Evolutionary conservation across 2,329 filamentous ascomycete genomes (phyloP), one percentile per base, ranked within the genome.

Genomic region (Dryadomyces quercivorus): DNA sequence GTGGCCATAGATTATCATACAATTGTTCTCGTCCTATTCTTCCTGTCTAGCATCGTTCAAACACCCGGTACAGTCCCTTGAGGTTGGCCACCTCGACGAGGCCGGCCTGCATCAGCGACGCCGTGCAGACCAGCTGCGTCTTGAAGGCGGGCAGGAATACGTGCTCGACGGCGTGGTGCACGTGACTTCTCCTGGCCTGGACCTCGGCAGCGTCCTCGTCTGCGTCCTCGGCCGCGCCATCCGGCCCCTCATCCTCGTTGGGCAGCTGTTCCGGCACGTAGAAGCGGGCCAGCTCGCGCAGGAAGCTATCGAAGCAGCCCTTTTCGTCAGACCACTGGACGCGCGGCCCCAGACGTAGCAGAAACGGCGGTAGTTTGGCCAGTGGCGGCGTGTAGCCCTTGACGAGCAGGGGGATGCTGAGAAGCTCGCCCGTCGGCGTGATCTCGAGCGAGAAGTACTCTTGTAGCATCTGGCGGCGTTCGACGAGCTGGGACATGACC

Each of bases 381-480:
- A 97, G 71, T 6, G 84, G 82, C 0, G 93, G 94, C 8, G 81
- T 86, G 65, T 98, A 98, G 1, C 89, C 90, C 68, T 91, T 95
- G 48, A 95, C 69, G 40, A 98, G 74, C 9, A 98, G 74, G 0
- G 93, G 94, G 16, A 98, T 84, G 34, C 82, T 82, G 49, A 85
- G 69, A 2, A 98, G 73, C 53, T 92, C 80, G 13, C 91, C 92
- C 0, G 85, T 75, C 1, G 84, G 80, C 0, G 86, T 86, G 40
- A 98, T 82, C 54, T 92, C 84, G 47, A 98, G 72, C 1, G 85
- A 86, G 67, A 98, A 97, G 69, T 98, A 98, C 68, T 98, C 93
- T 2, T 79, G 74, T 1, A 98, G 77, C 88, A 98, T 94, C 63
- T 92, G 86, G 40, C 86, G 78, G 12, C 86, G 80, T 59, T 84